Evolutionary conservation across 2,329 filamentous ascomycete genomes (phyloP).

Genomic region (Sclerotinia subarctica): DNA sequence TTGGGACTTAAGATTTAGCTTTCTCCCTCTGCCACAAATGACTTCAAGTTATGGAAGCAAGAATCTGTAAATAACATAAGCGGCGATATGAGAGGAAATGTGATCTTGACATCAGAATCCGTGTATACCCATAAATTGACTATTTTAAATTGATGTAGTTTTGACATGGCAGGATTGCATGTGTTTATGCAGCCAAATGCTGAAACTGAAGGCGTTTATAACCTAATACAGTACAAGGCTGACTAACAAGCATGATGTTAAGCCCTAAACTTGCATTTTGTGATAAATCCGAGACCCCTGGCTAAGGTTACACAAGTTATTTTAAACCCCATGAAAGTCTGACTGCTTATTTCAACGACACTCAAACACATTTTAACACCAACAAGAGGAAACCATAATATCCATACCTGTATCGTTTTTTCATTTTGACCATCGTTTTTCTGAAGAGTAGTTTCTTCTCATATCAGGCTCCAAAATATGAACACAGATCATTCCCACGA

Average conservation of each 20-base stretch:
- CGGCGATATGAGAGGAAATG: no score
- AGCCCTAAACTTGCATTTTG: no score
- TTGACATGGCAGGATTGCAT: neutral
- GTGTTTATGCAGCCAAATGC: neutral
- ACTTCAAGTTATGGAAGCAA: neutral
- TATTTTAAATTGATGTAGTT: neutral
- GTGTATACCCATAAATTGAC: no score
- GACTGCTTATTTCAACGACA: neutral
- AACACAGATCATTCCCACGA: fast-evolving
- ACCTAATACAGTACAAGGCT: neutral
- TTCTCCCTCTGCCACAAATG: neutral
- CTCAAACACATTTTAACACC: neutral
- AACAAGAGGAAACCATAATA: neutral
- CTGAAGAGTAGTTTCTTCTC: neutral
- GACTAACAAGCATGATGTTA: neutral
- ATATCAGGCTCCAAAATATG: neutral
- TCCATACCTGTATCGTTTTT: neutral
- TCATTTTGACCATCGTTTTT: neutral
- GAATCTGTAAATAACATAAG: no score
- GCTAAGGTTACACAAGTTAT: no score
- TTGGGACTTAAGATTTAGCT: no score
- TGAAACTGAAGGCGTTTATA: neutral
- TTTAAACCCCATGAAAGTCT: no score
- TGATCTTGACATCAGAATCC: no score
- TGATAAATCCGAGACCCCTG: no score